These are phyloP conservation scores for Xerocomellus intermedius DNA, from an alignment of 768 basidiomycete genomes.

Conservation along the genomic window DNA sequence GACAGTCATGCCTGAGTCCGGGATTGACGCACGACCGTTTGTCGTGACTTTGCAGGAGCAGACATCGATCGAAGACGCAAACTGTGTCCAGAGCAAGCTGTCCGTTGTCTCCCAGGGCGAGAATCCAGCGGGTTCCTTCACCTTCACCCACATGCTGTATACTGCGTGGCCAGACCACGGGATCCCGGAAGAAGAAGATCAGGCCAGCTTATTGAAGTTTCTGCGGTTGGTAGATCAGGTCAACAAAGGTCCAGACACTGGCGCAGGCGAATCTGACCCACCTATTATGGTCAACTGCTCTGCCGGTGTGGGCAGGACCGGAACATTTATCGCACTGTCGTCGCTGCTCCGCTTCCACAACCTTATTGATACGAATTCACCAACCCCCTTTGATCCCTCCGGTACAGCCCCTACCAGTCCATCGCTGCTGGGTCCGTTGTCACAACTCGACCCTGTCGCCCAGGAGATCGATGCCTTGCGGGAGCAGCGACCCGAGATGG, in stretches of 20 bases:
- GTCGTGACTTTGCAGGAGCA: constrained; percentile 56
- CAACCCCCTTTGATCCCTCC: constrained; percentile 21
- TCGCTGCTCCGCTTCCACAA: constrained; percentile 69
- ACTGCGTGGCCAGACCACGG: constrained; percentile 84
- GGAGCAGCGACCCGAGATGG: constrained; percentile 83
- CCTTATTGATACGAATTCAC: constrained; percentile 36
- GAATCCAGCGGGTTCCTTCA: constrained; percentile 34
- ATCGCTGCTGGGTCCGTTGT: constrained; percentile 60
- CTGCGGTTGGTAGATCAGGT: constrained; percentile 58
- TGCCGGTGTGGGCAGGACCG: constrained; percentile 85
- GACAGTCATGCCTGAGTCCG: constrained; percentile 46
- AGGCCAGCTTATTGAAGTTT: constrained; percentile 59
- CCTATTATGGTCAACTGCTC: constrained; percentile 83
- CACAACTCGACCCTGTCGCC: constrained; percentile 52
- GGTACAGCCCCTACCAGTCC: constrained; percentile 34
- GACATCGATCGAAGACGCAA: constrained; percentile 50
- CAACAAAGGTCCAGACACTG: constrained; percentile 47
- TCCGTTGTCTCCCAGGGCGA: constrained; percentile 44
- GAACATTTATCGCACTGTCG: constrained; percentile 77
- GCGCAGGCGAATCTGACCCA: constrained; percentile 53
- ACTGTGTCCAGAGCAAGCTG: constrained; percentile 61
- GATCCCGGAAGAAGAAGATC: constrained; percentile 63
- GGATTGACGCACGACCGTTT: constrained; percentile 41
- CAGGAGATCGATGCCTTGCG: constrained; percentile 75
- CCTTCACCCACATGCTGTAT: constrained; percentile 73